Percentiles rank a stretch among this genome's conserved stretches.
phyloP scores from a whole-genome alignment of 768 basidiomycete species.

The Collybia nuda region DNA sequence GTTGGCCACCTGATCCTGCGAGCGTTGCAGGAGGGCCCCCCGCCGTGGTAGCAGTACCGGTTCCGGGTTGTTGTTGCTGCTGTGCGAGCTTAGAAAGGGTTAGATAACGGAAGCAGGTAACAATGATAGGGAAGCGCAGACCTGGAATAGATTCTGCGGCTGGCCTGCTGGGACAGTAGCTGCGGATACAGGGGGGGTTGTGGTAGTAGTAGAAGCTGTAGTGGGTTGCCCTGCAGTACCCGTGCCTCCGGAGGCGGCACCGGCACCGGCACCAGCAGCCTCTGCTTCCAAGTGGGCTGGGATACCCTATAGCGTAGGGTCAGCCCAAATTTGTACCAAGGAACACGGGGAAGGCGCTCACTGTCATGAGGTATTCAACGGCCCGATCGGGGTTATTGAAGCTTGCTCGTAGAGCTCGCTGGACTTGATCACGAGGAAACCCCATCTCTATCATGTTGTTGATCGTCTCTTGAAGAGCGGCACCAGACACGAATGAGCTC shows the following conservation, averaged over 20 bases:
- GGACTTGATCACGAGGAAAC: conserved; percentile 81
- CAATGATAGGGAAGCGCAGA: conserved; percentile 24
- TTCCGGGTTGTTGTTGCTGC: conserved; percentile 48
- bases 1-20: conserved; percentile 18
- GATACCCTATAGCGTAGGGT: conserved; percentile 60
- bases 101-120: background rate
- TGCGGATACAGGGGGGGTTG: conserved; percentile 33
- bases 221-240: background rate
- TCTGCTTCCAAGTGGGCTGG: conserved; percentile 67
- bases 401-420: conserved; percentile 85
- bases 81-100: conserved; percentile 58
- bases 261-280: conserved; percentile 24
- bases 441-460: conserved; percentile 93
- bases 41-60: conserved; percentile 33
- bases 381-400: conserved; percentile 98
- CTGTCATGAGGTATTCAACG: conserved; percentile 96
- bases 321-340: conserved; percentile 1
- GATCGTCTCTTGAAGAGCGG: conserved; percentile 74
- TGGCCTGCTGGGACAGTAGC: conserved; percentile 37
- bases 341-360: conserved; percentile 29
- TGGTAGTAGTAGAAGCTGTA: conserved; percentile 26
- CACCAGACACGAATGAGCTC: conserved; percentile 73
- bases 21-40: conserved; percentile 22
- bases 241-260: conserved; percentile 5
- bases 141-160: conserved; percentile 89